Percentiles rank a stretch among this genome's conserved stretches.
Evolutionary conservation across 2,329 filamentous ascomycete genomes (phyloP).

Genomic region (Endocalyx cinctus): DNA sequence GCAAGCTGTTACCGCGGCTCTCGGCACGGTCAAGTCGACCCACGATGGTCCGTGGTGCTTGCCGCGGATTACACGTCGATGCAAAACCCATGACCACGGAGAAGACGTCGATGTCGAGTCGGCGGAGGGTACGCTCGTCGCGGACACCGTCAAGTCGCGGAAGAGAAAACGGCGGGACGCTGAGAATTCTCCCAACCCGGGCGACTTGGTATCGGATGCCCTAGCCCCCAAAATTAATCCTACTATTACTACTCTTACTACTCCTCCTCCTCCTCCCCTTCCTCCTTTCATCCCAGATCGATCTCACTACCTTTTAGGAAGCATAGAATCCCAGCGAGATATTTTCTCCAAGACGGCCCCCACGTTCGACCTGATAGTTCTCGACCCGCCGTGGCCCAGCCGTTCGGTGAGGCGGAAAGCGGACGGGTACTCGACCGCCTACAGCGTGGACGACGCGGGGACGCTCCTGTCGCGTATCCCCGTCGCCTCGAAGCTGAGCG

Average conservation of each 20-base stretch:
- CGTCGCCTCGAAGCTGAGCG: constrained; percentile 48
- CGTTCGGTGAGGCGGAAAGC: constrained; percentile 62
- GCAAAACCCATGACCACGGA: constrained; percentile 3
- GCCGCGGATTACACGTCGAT: constrained; percentile 29
- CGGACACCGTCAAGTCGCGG: constrained; percentile 6
- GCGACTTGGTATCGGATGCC: constrained; percentile 3
- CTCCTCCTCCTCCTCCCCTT: too few species aligned
- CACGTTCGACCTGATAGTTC: constrained; percentile 61
- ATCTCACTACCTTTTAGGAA: constrained; percentile 44
- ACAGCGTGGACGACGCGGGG: constrained; percentile 41
- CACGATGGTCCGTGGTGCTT: constrained; percentile 41
- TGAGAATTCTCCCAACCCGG: constrained; percentile 2
- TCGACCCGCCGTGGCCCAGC: constrained; percentile 82
- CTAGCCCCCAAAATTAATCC: too few species aligned
- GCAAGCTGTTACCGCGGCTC: constrained; percentile 40
- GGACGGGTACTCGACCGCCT: constrained; percentile 43
- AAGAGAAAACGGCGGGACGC: constrained; percentile 9
- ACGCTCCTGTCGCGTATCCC: constrained; percentile 50
- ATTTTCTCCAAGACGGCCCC: constrained; percentile 40
- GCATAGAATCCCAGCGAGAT: constrained; percentile 36
- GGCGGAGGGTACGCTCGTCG: not conserved
- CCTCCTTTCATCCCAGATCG: constrained; percentile 34
- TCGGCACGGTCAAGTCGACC: constrained; percentile 31
- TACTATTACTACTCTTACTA: too few species aligned
- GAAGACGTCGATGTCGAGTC: constrained; percentile 1